Conservation (phyloP, 306 rosid species). For the Corylus avellana region DNA sequence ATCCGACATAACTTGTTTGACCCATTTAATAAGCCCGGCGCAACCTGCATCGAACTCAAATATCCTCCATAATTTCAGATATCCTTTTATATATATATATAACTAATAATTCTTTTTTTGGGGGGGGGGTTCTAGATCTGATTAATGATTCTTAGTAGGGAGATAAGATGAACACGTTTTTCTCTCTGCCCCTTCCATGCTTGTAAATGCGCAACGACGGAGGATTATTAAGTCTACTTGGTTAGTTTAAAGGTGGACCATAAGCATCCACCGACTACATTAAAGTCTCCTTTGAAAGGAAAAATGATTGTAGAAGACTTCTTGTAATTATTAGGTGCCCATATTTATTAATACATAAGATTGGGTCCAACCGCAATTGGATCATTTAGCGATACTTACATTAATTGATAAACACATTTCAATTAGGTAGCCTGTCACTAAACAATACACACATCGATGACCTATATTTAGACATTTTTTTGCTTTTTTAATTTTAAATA, state of each 20-base stretch:
- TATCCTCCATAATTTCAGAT: too few relatives aligned
- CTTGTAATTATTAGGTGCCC: constrained; percentile 8
- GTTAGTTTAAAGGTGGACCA: background rate
- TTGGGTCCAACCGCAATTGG: constrained; percentile 43
- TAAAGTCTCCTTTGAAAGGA: constrained; percentile 22
- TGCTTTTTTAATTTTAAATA: background rate
- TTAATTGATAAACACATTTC: background rate
- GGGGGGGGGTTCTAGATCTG: too few relatives aligned
- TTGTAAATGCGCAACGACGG: too few relatives aligned
- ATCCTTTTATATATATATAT: too few relatives aligned
- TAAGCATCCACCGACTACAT: constrained; percentile 2
- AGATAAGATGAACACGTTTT: too few relatives aligned
- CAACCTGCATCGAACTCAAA: too few relatives aligned
- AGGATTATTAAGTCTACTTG: too few relatives aligned
- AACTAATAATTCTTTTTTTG: too few relatives aligned
- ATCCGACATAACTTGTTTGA: too few relatives aligned
- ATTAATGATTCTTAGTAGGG: too few relatives aligned
- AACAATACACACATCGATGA: constrained; percentile 28
- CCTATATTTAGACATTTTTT: background rate
- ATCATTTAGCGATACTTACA: constrained; percentile 46
- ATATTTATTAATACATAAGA: constrained; percentile 27
- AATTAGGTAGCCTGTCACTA: constrained; percentile 53
- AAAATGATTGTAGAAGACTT: constrained; percentile 16
- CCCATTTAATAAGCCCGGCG: too few relatives aligned
- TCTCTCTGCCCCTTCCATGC: too few relatives aligned